A percentile compares a stretch with the other conserved stretches of the same genome.
Evolutionary conservation across 257 asterid genomes (phyloP).

Genomic region (Schizonepeta tenuifolia): DNA sequence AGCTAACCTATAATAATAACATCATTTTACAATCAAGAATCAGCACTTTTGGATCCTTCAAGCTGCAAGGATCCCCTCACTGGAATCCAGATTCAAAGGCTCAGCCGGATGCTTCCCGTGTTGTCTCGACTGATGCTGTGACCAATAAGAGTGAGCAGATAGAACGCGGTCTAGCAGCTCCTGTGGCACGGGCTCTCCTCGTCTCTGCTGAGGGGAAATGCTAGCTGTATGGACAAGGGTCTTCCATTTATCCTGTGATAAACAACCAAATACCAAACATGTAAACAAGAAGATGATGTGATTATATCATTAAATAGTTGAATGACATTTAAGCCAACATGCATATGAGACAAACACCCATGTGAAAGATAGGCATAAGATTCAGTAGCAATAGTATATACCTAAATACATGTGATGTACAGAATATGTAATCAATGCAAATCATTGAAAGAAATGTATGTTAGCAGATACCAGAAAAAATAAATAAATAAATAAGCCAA

Average conservation of each 20-base stretch:
- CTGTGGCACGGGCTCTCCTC: conserved; percentile 96
- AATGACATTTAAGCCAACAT: background rate
- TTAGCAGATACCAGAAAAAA: background rate
- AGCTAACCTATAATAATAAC: conserved; percentile 38
- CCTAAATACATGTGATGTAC: conserved; percentile 36
- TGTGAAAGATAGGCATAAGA: conserved; percentile 37
- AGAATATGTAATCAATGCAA: conserved; percentile 17
- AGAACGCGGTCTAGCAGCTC: conserved; percentile 80
- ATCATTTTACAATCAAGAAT: conserved; percentile 38
- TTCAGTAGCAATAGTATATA: conserved; percentile 31
- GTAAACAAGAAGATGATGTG: background rate
- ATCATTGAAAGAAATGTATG: conserved; percentile 7
- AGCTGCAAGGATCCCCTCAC: conserved; percentile 39
- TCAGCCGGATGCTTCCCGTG: conserved; percentile 52
- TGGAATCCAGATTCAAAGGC: conserved; percentile 38
- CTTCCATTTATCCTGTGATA: conserved; percentile 88
- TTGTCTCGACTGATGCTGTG: conserved; percentile 72
- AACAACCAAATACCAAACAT: conserved; percentile 27
- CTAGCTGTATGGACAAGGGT: conserved; percentile 90
- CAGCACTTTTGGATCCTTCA: conserved; percentile 33
- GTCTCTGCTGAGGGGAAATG: conserved; percentile 89
- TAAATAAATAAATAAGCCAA: background rate
- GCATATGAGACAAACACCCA: conserved; percentile 26
- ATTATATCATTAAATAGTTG: background rate
- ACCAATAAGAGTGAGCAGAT: conserved; percentile 75